Conservation (phyloP, 2,329 filamentous ascomycete genomes). For the Catunica adiposa region DNA sequence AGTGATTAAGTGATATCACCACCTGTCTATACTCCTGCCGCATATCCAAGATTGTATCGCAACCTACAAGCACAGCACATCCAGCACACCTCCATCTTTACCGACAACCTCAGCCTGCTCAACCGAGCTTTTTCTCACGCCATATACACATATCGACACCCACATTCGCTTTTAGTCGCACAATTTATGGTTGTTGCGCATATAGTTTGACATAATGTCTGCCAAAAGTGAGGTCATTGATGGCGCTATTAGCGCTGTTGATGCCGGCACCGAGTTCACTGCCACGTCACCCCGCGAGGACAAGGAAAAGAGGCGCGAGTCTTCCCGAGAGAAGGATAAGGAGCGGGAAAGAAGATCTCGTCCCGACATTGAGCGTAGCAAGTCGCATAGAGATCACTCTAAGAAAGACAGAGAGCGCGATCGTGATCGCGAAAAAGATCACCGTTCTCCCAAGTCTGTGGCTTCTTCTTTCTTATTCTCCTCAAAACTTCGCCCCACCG, state of each 20-base stretch:
- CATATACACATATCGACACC: background rate
- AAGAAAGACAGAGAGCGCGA: constrained; percentile 22
- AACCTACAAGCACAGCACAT: background rate
- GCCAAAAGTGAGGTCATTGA: constrained; percentile 12
- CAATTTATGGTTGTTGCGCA: constrained; percentile 2
- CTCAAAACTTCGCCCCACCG: constrained; percentile 24
- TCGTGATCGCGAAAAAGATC: constrained; percentile 22
- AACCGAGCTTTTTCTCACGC: background rate
- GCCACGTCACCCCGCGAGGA: constrained; percentile 8
- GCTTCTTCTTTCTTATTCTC: constrained; percentile 10
- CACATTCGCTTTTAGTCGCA: background rate
- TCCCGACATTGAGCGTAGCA: constrained; percentile 16
- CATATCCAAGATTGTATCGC: background rate
- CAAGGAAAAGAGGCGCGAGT: constrained; percentile 10
- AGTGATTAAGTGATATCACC: background rate
- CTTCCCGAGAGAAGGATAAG: constrained; percentile 13
- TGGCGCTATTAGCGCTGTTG: constrained; percentile 7
- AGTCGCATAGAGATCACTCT: constrained; percentile 21
- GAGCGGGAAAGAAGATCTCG: constrained; percentile 10
- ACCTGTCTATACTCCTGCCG: background rate
- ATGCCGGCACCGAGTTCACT: constrained; percentile 9
- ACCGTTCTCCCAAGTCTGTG: constrained; percentile 26
- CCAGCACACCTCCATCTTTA: background rate
- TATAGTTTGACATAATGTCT: constrained; percentile 6
- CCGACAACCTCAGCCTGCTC: background rate